These are phyloP conservation scores for Globisporangium cystogenes DNA, from an alignment of 352 stramenopile species.

Conservation along the genomic window DNA sequence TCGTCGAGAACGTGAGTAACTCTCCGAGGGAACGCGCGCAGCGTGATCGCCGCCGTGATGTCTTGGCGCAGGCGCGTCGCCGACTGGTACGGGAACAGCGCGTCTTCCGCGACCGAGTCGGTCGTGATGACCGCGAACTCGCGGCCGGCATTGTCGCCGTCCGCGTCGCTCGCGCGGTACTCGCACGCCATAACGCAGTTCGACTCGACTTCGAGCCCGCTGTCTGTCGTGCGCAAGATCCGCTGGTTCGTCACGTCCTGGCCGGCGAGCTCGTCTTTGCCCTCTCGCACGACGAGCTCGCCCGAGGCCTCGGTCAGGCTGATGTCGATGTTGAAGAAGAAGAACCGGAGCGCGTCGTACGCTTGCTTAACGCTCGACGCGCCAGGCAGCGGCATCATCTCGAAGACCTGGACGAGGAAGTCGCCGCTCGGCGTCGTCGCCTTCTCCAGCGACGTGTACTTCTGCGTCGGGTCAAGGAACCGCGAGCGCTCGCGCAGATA, in stretches of 20 bases:
- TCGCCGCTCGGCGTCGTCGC: slow-evolving; percentile 21
- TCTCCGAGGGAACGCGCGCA: neutral
- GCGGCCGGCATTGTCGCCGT: neutral
- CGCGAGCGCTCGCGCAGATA: slow-evolving; percentile 19
- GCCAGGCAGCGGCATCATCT: slow-evolving; percentile 18
- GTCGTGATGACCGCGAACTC: slow-evolving; percentile 3
- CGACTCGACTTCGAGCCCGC: slow-evolving; percentile 7
- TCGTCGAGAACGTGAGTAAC: neutral
- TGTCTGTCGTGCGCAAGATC: slow-evolving; percentile 5
- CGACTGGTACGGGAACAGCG: slow-evolving; percentile 12
- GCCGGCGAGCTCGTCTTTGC: slow-evolving; percentile 10
- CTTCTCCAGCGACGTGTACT: slow-evolving; percentile 13
- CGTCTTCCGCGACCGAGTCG: slow-evolving; percentile 12
- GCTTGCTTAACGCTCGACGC: slow-evolving; percentile 23
- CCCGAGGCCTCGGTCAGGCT: slow-evolving; percentile 29
- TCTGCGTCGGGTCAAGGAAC: slow-evolving; percentile 11
- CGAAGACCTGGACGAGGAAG: slow-evolving; percentile 17
- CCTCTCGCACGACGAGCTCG: slow-evolving; percentile 24
- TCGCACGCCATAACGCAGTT: slow-evolving; percentile 7
- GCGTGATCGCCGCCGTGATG: slow-evolving; percentile 1
- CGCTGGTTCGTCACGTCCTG: slow-evolving; percentile 1
- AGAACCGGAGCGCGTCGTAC: slow-evolving; percentile 30
- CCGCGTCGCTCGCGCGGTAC: slow-evolving; percentile 1
- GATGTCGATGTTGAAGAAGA: slow-evolving; percentile 40
- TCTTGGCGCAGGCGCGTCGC: slow-evolving; percentile 11